Evolutionary conservation across 352 stramenopile genomes (phyloP), one percentile per base, ranked within the genome.

Genomic region (Pythium aquatile): DNA sequence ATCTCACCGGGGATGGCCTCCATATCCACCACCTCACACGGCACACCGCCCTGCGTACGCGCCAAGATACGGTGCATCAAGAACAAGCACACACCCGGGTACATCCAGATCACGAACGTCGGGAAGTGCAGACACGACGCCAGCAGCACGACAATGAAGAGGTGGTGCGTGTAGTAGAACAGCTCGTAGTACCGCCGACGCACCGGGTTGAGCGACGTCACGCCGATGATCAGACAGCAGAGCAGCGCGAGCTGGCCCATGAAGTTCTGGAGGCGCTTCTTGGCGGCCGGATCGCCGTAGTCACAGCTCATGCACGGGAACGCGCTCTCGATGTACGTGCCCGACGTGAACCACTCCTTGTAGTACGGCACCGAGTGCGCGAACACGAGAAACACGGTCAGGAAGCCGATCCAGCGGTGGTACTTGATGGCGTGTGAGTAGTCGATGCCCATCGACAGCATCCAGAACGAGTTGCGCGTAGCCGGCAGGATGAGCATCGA

Each of bases 351-450:
- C 83, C 86, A 96, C 40, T 49, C 61, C 33, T 85, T 80, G 72
- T 92, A 91, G 75, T 93, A 94, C 26, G 82, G 78, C 9, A 89
- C 60, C 5, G 80, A 78, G 66, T 96, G 87, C 0, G 77, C 58
- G 47, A 81, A 65, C 35, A 92, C 80, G 61, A 85, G 75, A 8
- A 79, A 65, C 55, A 93, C 79, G 1, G 86, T 88, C 47, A 91
- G 73, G 59, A 85, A 78, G 40, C 85, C 86, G 40, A 96, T 88
- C 84, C 81, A 93, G 47, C 87, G 85, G 72, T 96, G 87, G 72
- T 94, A 94, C 75, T 93, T 93, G 73, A 96, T 91, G 26, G 69
- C 71, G 62, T 93, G 82, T 47, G 87, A 90, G 79, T 94, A 96
- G 73, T 93, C 83, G 51, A 96, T 85, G 17, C 85, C 85, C 63